Conservation (phyloP, 2,329 filamentous ascomycete species). For the Exophiala sideris region DNA sequence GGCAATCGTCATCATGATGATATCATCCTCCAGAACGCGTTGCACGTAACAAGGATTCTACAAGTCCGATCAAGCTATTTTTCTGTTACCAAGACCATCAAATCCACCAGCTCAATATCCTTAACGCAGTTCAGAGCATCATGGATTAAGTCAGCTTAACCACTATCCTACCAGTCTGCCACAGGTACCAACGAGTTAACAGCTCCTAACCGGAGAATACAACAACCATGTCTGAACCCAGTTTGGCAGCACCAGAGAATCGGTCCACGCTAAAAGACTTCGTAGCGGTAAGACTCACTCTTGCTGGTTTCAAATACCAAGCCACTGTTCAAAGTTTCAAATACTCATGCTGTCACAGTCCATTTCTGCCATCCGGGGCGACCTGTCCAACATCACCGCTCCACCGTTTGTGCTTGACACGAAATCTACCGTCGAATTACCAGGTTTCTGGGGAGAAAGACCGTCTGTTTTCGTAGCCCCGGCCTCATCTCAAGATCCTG, state of each 20-base stretch:
- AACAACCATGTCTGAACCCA: constrained; percentile 10
- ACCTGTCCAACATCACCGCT: constrained; percentile 75
- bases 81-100: no score
- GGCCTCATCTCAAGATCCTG: constrained; percentile 71
- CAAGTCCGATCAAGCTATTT: no score
- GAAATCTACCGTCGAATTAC: constrained; percentile 76
- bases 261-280: constrained; percentile 34
- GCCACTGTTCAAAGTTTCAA: background rate
- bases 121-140: no score
- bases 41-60: no score
- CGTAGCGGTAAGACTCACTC: constrained; percentile 21
- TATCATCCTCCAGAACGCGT: background rate
- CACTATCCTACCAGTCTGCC: no score
- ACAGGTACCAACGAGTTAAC: no score
- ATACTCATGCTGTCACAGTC: constrained; percentile 45
- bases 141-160: no score
- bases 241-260: constrained; percentile 15
- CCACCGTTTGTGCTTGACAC: constrained; percentile 79
- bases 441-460: constrained; percentile 78
- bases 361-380: constrained; percentile 77
- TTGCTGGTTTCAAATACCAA: background rate
- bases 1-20: background rate
- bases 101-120: no score
- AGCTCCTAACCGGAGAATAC: no score
- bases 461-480: constrained; percentile 77